These are phyloP conservation scores for Perilla frutescens DNA, from an alignment of 257 asterid genomes.

Conservation along the genomic window DNA sequence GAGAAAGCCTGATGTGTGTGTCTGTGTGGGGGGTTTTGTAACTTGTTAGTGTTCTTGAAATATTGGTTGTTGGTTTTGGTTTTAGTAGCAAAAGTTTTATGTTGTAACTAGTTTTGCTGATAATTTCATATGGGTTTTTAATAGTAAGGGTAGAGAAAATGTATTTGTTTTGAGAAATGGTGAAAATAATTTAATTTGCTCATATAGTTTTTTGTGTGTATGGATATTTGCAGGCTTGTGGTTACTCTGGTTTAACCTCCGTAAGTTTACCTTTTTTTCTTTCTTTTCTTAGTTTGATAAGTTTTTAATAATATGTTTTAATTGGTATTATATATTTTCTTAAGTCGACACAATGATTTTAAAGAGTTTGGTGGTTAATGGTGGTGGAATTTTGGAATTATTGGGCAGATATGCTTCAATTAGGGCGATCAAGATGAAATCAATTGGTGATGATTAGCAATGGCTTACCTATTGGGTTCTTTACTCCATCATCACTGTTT, in stretches of 20 bases:
- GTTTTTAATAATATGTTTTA: background rate
- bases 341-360: background rate
- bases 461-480: slow-evolving; percentile 98
- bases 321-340: background rate
- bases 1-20: background rate
- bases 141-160: too few relatives aligned
- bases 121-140: too few relatives aligned
- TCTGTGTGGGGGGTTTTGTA: too few relatives aligned
- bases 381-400: slow-evolving; percentile 1
- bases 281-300: background rate
- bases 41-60: background rate
- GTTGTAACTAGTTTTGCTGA: too few relatives aligned
- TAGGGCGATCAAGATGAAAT: slow-evolving; percentile 82
- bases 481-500: slow-evolving; percentile 89
- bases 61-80: too few relatives aligned
- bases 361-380: slow-evolving; percentile 10
- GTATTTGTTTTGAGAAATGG: background rate
- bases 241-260: slow-evolving; percentile 88
- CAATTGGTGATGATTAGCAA: slow-evolving; percentile 79
- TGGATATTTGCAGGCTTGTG: slow-evolving; percentile 72
- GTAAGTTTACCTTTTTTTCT: slow-evolving; percentile 52
- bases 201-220: slow-evolving; percentile 6
- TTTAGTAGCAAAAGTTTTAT: too few relatives aligned
- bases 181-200: background rate
- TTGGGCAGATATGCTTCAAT: slow-evolving; percentile 78